Conservation (phyloP, 2,329 filamentous ascomycete species). For the Colletotrichum liaoningense region DNA sequence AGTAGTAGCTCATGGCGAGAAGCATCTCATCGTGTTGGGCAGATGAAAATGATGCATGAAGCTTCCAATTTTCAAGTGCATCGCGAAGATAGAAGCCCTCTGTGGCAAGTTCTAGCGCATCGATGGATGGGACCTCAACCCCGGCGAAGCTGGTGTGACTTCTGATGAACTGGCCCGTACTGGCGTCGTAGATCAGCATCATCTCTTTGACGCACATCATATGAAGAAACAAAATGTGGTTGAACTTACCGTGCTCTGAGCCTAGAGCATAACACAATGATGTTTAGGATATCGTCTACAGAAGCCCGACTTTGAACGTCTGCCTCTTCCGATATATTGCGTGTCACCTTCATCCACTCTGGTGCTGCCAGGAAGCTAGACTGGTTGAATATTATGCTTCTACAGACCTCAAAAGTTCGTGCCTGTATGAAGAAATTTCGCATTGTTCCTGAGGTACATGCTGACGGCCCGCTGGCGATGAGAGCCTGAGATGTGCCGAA, state of each 20-base stretch:
- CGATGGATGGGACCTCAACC: neutral
- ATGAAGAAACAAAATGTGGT: neutral
- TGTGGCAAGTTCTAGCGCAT: slow-evolving; percentile 21
- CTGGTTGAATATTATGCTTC: slow-evolving; percentile 46
- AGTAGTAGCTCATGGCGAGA: slow-evolving; percentile 41
- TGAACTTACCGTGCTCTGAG: slow-evolving; percentile 44
- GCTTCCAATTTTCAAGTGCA: slow-evolving; percentile 20
- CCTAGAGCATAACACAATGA: slow-evolving; percentile 45
- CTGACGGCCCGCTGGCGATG: slow-evolving; percentile 42
- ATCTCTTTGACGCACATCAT: neutral
- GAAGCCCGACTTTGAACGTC: neutral
- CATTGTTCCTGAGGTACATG: slow-evolving; percentile 38
- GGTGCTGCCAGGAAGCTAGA: slow-evolving; percentile 40
- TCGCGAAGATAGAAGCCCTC: slow-evolving; percentile 40
- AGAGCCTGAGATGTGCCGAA: slow-evolving; percentile 47
- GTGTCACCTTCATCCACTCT: slow-evolving; percentile 39
- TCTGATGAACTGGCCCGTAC: slow-evolving; percentile 17
- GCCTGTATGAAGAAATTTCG: slow-evolving; percentile 44
- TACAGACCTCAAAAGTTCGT: slow-evolving; percentile 46
- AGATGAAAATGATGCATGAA: neutral
- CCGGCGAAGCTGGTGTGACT: neutral
- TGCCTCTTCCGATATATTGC: neutral
- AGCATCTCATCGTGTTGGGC: slow-evolving; percentile 31
- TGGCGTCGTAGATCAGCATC: neutral
- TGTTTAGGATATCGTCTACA: slow-evolving; percentile 43